phyloP scores from a whole-genome alignment of 768 basidiomycete species.

The Pulveroboletus sp. region DNA sequence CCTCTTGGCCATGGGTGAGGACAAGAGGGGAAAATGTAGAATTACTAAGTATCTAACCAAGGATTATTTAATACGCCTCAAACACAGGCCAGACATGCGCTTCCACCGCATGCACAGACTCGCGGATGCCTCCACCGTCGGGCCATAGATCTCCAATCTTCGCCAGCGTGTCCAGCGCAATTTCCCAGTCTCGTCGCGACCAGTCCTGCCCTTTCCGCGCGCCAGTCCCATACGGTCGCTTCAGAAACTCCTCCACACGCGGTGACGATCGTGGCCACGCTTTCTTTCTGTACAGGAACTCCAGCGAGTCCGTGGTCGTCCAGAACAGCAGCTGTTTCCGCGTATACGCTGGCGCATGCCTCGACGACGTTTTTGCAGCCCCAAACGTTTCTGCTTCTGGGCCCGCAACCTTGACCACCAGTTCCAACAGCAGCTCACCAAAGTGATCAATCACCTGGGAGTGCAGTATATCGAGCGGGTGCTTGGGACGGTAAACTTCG shows the following conservation, averaged over 20 bases:
- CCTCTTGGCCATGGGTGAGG: slow-evolving; percentile 38
- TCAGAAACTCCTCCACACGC: slow-evolving; percentile 51
- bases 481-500: slow-evolving; percentile 43
- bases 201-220: slow-evolving; percentile 74
- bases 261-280: slow-evolving; percentile 37
- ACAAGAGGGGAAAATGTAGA: slow-evolving; percentile 2
- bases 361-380: slow-evolving; percentile 36
- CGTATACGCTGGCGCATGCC: slow-evolving; percentile 54
- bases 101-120: slow-evolving; percentile 47
- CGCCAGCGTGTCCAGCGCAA: slow-evolving; percentile 45
- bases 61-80: slow-evolving; percentile 23
- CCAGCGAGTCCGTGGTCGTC: slow-evolving; percentile 54
- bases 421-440: slow-evolving; percentile 53
- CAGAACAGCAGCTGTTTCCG: slow-evolving; percentile 46
- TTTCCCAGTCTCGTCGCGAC: slow-evolving; percentile 66
- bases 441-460: slow-evolving; percentile 70
- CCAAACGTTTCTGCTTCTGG: slow-evolving; percentile 42
- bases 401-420: slow-evolving; percentile 55
- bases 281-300: slow-evolving; percentile 50
- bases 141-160: slow-evolving; percentile 50
- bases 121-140: slow-evolving; percentile 51
- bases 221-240: slow-evolving; percentile 47
- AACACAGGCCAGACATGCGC: slow-evolving; percentile 51
- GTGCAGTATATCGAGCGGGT: slow-evolving; percentile 66
- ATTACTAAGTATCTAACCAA: background rate